A percentile compares a stretch with the other conserved stretches of the same genome.
Evolutionary conservation across 441 rosid genomes (phyloP).

Genomic region (Geranium incanum): DNA sequence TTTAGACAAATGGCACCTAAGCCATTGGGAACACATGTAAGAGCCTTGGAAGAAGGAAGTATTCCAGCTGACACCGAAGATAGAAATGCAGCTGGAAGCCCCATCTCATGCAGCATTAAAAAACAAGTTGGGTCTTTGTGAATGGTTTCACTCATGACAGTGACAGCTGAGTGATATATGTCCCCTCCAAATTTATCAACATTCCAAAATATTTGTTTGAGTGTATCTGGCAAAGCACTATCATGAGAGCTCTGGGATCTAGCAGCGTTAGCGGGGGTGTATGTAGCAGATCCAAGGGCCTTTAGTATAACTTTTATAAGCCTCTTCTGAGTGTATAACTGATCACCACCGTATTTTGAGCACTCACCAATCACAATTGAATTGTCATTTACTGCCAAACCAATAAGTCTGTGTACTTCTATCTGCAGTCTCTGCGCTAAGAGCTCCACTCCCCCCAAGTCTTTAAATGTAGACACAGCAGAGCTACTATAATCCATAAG

Average conservation of each 20-base stretch:
- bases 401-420: slow-evolving; percentile 79
- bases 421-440: slow-evolving; percentile 80
- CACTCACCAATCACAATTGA: slow-evolving; percentile 48
- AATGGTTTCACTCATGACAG: slow-evolving; percentile 95
- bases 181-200: slow-evolving; percentile 95
- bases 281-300: slow-evolving; percentile 97
- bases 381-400: slow-evolving; percentile 44
- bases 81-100: slow-evolving; percentile 90
- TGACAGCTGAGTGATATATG: slow-evolving; percentile 87
- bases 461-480: slow-evolving; percentile 82
- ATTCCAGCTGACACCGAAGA: slow-evolving; percentile 78
- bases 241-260: slow-evolving; percentile 72
- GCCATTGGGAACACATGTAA: slow-evolving; percentile 91
- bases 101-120: slow-evolving; percentile 67
- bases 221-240: slow-evolving; percentile 68
- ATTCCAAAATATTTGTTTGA: slow-evolving; percentile 65
- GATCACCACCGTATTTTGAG: slow-evolving; percentile 26
- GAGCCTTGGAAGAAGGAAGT: slow-evolving; percentile 92
- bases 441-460: slow-evolving; percentile 91
- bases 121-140: slow-evolving; percentile 97
- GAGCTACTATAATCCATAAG: slow-evolving; percentile 97
- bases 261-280: slow-evolving; percentile 62
- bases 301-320: slow-evolving; percentile 85
- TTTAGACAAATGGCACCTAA: slow-evolving; percentile 95
- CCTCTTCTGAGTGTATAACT: slow-evolving; percentile 68